Evolutionary conservation across 169 alveolate species (phyloP).

Genomic region (Pseudocohnilembus persalinus): DNA sequence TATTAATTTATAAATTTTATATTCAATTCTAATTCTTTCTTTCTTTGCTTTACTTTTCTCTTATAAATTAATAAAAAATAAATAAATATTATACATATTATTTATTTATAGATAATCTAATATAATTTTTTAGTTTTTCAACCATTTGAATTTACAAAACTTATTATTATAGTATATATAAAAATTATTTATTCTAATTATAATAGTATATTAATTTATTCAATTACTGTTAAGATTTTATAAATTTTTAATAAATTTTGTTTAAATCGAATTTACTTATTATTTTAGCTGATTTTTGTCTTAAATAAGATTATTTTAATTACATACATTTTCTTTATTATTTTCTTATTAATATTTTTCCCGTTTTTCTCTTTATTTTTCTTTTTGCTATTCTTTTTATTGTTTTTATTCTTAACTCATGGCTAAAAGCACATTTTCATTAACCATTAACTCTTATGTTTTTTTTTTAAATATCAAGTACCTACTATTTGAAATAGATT

Average conservation of each 20-base stretch:
- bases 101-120: too few species aligned
- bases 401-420: slow-evolving; percentile 36
- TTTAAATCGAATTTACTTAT: neutral
- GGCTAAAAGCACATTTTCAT: slow-evolving; percentile 23
- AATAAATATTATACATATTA: neutral
- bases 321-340: too few species aligned
- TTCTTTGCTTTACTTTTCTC: neutral
- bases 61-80: neutral
- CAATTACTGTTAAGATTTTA: neutral
- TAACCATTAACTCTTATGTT: slow-evolving; percentile 24
- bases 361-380: neutral
- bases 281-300: neutral
- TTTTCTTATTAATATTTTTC: too few species aligned
- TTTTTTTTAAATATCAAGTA: slow-evolving; percentile 41
- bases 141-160: neutral
- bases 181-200: neutral
- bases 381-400: slow-evolving; percentile 16
- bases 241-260: neutral
- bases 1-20: slow-evolving; percentile 6
- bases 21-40: slow-evolving; percentile 4
- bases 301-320: neutral
- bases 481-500: slow-evolving; percentile 30
- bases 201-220: neutral
- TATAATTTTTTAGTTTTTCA: neutral
- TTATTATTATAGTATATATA: neutral